A percentile compares a stretch with the other conserved stretches of the same genome.
These are phyloP conservation scores for Fusarium odoratissimum DNA, from an alignment of 2,329 filamentous ascomycete species.

Conservation along the genomic window DNA sequence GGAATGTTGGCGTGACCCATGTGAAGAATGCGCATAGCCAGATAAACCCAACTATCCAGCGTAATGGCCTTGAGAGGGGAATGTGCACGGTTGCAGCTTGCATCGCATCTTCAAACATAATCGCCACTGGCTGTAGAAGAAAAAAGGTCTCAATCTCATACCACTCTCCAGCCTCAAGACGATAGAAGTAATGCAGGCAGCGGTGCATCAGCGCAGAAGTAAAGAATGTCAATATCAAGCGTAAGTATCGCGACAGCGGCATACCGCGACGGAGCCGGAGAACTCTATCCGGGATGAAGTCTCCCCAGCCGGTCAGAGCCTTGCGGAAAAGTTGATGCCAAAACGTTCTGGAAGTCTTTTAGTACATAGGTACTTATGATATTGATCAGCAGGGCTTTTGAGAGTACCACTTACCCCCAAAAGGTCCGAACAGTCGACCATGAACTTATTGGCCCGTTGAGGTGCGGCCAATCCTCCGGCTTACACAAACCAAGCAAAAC, in stretches of 20 bases:
- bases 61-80: neutral
- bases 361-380: neutral
- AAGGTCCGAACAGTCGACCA: constrained; percentile 7
- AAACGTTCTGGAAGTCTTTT: neutral
- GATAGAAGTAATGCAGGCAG: neutral
- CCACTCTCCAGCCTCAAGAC: neutral
- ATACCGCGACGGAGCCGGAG: neutral
- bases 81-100: neutral
- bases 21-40: neutral
- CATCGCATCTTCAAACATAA: neutral
- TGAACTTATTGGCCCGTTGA: neutral
- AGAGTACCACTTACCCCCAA: neutral
- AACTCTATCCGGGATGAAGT: neutral
- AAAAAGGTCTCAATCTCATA: neutral
- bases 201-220: neutral
- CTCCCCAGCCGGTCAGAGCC: neutral
- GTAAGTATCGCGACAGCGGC: neutral
- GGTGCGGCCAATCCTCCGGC: constrained; percentile 3
- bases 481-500: neutral
- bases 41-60: neutral
- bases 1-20: neutral
- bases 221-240: neutral
- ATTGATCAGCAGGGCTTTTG: accelerated
- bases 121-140: neutral
- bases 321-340: constrained; percentile 15